phyloP scores from a whole-genome alignment of 805 yeast species.

The Candida bentonensis region DNA sequence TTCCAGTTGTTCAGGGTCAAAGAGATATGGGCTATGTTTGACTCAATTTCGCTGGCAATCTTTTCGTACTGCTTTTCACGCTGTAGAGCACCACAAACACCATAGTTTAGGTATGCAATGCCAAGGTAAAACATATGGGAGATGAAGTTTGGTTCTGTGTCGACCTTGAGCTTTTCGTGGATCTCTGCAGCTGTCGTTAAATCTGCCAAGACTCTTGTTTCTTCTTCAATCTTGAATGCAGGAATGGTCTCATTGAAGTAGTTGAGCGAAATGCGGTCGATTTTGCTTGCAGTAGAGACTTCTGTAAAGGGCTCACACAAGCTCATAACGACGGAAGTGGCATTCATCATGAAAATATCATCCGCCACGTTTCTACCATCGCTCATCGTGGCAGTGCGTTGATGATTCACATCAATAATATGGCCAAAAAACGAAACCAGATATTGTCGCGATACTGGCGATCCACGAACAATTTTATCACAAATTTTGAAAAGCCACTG shows the following conservation, averaged over 20 bases:
- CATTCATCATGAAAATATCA: conserved; percentile 72
- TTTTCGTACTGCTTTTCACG: conserved; percentile 40
- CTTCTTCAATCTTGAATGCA: conserved; percentile 57
- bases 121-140: conserved; percentile 78
- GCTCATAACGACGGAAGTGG: conserved; percentile 49
- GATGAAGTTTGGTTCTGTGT: conserved; percentile 52
- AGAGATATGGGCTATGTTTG: conserved; percentile 34
- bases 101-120: conserved; percentile 71
- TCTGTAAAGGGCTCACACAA: conserved; percentile 79
- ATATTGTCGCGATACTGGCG: conserved; percentile 46
- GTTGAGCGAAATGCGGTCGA: conserved; percentile 63
- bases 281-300: conserved; percentile 38
- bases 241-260: conserved; percentile 42
- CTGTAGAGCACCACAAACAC: conserved; percentile 65
- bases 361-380: conserved; percentile 51
- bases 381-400: conserved; percentile 70
- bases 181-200: conserved; percentile 51
- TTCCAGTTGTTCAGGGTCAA: conserved; percentile 22
- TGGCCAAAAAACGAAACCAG: conserved; percentile 57
- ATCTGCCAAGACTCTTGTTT: conserved; percentile 71
- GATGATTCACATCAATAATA: conserved; percentile 68
- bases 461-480: conserved; percentile 64
- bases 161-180: conserved; percentile 28
- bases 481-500: conserved; percentile 55
- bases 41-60: conserved; percentile 34